phyloP scores from a whole-genome alignment of 1,284 basidiomycete species.

The Kwoniella shivajii region DNA sequence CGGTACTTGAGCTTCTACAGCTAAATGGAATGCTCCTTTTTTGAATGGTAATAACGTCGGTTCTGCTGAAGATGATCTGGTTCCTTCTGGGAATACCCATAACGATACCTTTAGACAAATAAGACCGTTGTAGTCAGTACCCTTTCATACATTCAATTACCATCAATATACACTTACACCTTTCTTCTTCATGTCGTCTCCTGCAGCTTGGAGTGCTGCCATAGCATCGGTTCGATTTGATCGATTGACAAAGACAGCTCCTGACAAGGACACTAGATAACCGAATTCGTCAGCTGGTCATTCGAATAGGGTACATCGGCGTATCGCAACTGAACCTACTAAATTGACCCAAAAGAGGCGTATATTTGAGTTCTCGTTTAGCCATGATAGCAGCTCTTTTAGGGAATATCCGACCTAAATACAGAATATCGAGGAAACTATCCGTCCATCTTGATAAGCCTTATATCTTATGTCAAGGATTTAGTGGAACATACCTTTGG shows the following conservation, averaged over 20 bases:
- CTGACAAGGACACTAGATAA: conserved; percentile 71
- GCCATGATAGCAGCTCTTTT: conserved; percentile 84
- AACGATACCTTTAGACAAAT: conserved; percentile 63
- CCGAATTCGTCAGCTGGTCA: neutral
- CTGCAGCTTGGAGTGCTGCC: conserved; percentile 74
- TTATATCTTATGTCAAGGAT: neutral
- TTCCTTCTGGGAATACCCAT: conserved; percentile 93
- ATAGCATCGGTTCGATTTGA: conserved; percentile 75
- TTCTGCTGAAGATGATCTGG: conserved; percentile 70
- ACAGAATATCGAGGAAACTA: conserved; percentile 80
- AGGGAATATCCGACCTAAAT: conserved; percentile 85
- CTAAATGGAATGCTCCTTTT: conserved; percentile 97
- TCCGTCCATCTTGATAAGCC: neutral
- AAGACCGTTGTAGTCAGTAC: neutral
- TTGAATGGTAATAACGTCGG: conserved; percentile 84
- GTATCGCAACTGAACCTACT: conserved; percentile 50
- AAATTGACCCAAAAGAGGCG: conserved; percentile 86
- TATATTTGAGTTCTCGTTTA: conserved; percentile 86
- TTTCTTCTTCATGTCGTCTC: conserved; percentile 74
- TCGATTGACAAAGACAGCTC: conserved; percentile 92
- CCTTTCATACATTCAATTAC: too few species aligned
- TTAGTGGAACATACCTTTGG: conserved; percentile 61
- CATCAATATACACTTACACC: conserved; percentile 47
- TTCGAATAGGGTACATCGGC: too few species aligned
- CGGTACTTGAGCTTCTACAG: conserved; percentile 77